Conservation (phyloP, 208 protist species). For the Acanthamoeba castellanii region DNA sequence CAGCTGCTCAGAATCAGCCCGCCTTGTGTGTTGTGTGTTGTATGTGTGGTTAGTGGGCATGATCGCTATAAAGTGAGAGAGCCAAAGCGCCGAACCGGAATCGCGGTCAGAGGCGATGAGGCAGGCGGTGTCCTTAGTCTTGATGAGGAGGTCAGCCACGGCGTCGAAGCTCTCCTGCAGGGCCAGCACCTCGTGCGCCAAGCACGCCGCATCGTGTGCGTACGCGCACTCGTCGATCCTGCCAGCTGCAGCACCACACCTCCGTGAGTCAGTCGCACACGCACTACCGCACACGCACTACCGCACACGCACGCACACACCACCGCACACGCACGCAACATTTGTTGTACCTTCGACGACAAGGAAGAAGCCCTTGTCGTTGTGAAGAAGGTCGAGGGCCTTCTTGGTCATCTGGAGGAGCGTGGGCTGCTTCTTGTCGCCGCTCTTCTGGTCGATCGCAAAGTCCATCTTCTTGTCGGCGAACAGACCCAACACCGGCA, state of each 20-base stretch:
- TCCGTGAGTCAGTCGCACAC: background rate
- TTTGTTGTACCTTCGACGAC: conserved; percentile 7
- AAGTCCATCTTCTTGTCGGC: conserved; percentile 8
- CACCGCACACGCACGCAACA: background rate
- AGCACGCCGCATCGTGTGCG: background rate
- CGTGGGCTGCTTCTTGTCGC: conserved; percentile 1
- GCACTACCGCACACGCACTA: background rate
- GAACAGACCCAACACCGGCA: conserved; percentile 45
- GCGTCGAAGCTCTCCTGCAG: conserved; percentile 53
- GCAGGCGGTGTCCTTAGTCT: conserved; percentile 47
- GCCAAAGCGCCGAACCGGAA: background rate
- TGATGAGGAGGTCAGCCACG: conserved; percentile 23
- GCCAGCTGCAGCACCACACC: background rate
- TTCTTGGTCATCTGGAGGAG: conserved; percentile 26
- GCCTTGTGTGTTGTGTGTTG: background rate
- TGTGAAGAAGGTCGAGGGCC: conserved; percentile 47
- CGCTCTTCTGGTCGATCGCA: background rate
- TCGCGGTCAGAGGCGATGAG: conserved; percentile 42
- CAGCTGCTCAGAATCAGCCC: background rate
- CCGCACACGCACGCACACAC: background rate
- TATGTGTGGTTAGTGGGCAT: background rate
- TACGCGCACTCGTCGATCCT: conserved; percentile 38
- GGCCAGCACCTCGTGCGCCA: conserved; percentile 52
- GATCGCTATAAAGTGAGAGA: background rate
- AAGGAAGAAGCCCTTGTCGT: conserved; percentile 42